Conservation (phyloP, 2,329 filamentous ascomycete species). For the Hymenoscyphus albidus region DNA sequence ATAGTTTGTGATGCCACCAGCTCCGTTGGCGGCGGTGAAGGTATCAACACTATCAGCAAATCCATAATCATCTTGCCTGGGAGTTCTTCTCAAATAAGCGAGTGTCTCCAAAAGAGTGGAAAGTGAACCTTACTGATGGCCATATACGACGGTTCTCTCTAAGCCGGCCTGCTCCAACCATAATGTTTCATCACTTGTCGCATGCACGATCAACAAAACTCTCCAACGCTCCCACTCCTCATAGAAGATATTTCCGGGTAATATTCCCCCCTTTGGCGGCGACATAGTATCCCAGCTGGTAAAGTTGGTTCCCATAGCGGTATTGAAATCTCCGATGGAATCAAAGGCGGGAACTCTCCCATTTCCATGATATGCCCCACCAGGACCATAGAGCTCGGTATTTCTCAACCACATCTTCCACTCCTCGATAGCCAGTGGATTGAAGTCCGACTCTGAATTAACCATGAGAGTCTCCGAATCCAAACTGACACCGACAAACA, state of each 20-base stretch:
- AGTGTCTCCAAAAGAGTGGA: background rate
- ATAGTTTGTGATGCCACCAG: constrained; percentile 18
- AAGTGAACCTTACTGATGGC: constrained; percentile 13
- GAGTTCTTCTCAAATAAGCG: constrained; percentile 8
- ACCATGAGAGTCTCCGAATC: constrained; percentile 19
- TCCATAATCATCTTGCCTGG: constrained; percentile 16
- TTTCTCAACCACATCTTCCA: constrained; percentile 22
- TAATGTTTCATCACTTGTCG: constrained; percentile 16
- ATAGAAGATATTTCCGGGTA: constrained; percentile 13
- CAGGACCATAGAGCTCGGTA: constrained; percentile 18
- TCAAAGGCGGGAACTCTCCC: constrained; percentile 16
- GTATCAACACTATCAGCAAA: constrained; percentile 18
- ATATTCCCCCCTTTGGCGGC: constrained; percentile 11
- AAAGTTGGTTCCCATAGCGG: constrained; percentile 13
- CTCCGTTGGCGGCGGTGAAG: constrained; percentile 18
- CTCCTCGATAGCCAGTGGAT: constrained; percentile 15
- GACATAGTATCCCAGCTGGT: constrained; percentile 13
- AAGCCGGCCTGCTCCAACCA: constrained; percentile 19
- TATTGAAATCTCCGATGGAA: constrained; percentile 17
- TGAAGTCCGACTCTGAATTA: constrained; percentile 14
- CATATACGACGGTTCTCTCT: constrained; percentile 16
- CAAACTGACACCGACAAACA: constrained; percentile 19
- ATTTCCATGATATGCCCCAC: constrained; percentile 15
- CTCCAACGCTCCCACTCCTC: constrained; percentile 22
- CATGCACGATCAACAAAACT: constrained; percentile 16